Evolutionary conservation across 495 filamentous ascomycete genomes (phyloP).

Genomic region (Neohortaea acidophila): DNA sequence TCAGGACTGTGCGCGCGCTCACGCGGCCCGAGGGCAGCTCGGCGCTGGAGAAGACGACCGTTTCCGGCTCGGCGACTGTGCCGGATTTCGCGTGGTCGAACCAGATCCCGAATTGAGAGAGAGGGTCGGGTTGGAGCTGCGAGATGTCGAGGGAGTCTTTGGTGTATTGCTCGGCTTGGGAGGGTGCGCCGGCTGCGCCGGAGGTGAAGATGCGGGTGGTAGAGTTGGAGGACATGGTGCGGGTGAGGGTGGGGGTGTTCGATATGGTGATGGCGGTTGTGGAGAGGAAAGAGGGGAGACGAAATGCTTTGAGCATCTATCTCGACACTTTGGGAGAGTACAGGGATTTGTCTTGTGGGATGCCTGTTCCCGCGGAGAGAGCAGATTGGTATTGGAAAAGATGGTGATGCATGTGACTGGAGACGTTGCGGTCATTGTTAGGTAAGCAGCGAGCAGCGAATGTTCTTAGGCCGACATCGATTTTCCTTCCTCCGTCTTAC

Average conservation of each 20-base stretch:
- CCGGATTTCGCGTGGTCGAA: slow-evolving; percentile 52
- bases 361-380: no score
- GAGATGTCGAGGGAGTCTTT: slow-evolving; percentile 37
- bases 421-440: no score
- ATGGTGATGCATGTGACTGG: no score
- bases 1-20: slow-evolving; percentile 71
- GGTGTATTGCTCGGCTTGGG: slow-evolving; percentile 49
- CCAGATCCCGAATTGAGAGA: slow-evolving; percentile 77
- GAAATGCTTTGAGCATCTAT: no score
- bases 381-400: no score
- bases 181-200: slow-evolving; percentile 24
- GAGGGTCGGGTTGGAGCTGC: slow-evolving; percentile 42
- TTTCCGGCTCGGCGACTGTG: slow-evolving; percentile 56
- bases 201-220: slow-evolving; percentile 26
- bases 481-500: no score
- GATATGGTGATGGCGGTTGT: not conserved
- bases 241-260: not conserved
- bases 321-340: no score
- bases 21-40: slow-evolving; percentile 72
- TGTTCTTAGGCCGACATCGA: no score
- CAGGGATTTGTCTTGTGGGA: no score
- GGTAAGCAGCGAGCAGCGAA: no score
- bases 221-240: slow-evolving; percentile 13
- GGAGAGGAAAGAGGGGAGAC: no score
- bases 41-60: slow-evolving; percentile 66